Conservation (phyloP, 2,329 filamentous ascomycete species). For the Colletotrichum noveboracense region DNA sequence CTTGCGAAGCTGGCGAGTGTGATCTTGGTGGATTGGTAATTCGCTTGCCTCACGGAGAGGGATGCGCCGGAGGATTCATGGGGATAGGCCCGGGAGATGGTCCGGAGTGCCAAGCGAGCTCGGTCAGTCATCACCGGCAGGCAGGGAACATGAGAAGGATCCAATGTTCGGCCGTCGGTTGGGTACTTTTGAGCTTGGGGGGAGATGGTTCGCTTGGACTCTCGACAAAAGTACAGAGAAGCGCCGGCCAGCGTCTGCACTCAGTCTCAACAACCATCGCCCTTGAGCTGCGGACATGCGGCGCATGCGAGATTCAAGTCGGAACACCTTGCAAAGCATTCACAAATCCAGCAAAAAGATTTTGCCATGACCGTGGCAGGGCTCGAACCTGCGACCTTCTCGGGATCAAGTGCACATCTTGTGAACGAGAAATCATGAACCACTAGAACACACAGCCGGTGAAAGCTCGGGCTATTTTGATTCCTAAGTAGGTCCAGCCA, state of each 20-base stretch:
- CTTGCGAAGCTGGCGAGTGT: neutral
- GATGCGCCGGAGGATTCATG: neutral
- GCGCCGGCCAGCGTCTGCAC: neutral
- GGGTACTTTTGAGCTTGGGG: neutral
- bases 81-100: neutral
- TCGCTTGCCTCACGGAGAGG: accelerated
- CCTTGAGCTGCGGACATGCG: neutral
- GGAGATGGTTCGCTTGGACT: neutral
- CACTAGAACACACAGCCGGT: neutral
- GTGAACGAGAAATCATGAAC: neutral
- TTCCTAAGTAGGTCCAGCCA: accelerated
- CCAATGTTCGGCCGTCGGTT: neutral
- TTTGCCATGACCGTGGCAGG: neutral
- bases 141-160: neutral
- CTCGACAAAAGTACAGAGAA: neutral
- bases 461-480: accelerated
- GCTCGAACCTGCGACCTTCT: neutral
- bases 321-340: accelerated
- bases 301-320: neutral
- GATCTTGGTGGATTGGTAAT: neutral
- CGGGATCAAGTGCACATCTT: neutral
- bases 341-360: neutral
- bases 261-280: accelerated
- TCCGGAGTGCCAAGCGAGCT: neutral
- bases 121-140: neutral